phyloP scores from a whole-genome alignment of 208 protist species.

The Blechomonas ayalai region DNA sequence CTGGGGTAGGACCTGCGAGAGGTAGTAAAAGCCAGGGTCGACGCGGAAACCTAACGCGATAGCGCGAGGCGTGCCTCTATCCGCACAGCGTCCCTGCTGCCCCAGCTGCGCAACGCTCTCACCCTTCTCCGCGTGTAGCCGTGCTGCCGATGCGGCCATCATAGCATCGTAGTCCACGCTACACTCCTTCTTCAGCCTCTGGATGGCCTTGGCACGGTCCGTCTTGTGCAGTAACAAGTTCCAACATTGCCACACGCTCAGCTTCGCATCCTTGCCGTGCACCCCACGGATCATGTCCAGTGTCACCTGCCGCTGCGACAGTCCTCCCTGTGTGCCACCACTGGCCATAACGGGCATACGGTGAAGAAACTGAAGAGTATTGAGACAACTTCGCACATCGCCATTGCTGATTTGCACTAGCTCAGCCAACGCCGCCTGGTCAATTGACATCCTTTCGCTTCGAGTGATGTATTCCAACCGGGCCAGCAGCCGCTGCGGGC shows the following conservation, averaged over 20 bases:
- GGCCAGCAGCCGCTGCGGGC: slow-evolving; percentile 50
- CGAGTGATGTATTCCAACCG: slow-evolving; percentile 51
- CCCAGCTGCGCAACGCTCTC: not conserved
- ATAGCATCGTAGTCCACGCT: slow-evolving; percentile 59
- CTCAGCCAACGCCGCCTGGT: slow-evolving; percentile 40
- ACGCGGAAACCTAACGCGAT: slow-evolving; percentile 54
- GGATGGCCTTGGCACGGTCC: slow-evolving; percentile 47
- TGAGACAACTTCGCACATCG: slow-evolving; percentile 82
- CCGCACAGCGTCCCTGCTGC: not conserved
- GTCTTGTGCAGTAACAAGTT: slow-evolving; percentile 28
- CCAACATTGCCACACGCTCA: slow-evolving; percentile 38
- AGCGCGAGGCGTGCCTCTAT: not conserved
- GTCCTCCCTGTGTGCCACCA: not conserved
- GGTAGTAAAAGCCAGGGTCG: slow-evolving; percentile 64
- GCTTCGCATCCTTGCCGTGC: slow-evolving; percentile 50
- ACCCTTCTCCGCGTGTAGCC: not conserved
- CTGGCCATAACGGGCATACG: not conserved
- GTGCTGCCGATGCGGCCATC: slow-evolving; percentile 14
- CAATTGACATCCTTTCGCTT: slow-evolving; percentile 21
- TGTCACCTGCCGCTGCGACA: not conserved
- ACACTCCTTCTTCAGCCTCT: slow-evolving; percentile 56
- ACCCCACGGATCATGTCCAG: slow-evolving; percentile 41
- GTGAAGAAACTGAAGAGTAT: slow-evolving; percentile 73
- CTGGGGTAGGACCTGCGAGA: slow-evolving; percentile 25
- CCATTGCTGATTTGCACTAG: slow-evolving; percentile 53